These are phyloP conservation scores for Trichoderma koningii DNA, from an alignment of 2,329 filamentous ascomycete genomes.

Conservation along the genomic window DNA sequence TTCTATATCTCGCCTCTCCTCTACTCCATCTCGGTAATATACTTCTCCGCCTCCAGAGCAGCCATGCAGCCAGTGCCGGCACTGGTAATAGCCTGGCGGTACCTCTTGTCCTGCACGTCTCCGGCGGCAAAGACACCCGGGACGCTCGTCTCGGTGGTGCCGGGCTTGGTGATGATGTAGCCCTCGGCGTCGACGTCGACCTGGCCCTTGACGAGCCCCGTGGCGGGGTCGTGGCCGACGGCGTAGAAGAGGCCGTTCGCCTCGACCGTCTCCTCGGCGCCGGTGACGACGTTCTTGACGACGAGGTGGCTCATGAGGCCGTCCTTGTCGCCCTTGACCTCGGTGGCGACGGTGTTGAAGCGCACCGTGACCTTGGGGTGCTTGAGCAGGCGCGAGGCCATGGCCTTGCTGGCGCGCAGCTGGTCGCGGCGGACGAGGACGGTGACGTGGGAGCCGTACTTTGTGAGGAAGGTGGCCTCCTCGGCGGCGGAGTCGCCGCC, in stretches of 20 bases:
- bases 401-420: slow-evolving; percentile 85
- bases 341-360: slow-evolving; percentile 79
- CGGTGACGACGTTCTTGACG: slow-evolving; percentile 76
- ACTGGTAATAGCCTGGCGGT: slow-evolving; percentile 96
- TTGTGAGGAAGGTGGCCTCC: slow-evolving; percentile 95
- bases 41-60: slow-evolving; percentile 94
- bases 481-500: slow-evolving; percentile 96
- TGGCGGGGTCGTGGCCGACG: slow-evolving; percentile 94
- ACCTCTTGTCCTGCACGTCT: slow-evolving; percentile 98
- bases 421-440: slow-evolving; percentile 88
- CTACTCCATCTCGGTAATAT: slow-evolving; percentile 71
- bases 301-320: slow-evolving; percentile 87
- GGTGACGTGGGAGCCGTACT: slow-evolving; percentile 93
- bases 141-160: slow-evolving; percentile 83
- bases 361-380: slow-evolving; percentile 89
- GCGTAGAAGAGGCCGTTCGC: slow-evolving; percentile 97
- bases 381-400: slow-evolving; percentile 79
- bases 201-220: slow-evolving; percentile 85
- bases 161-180: slow-evolving; percentile 86
- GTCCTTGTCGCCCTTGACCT: slow-evolving; percentile 82
- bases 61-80: slow-evolving; percentile 95
- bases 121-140: slow-evolving; percentile 94
- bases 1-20: not conserved
- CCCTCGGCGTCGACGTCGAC: slow-evolving; percentile 85
- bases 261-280: slow-evolving; percentile 77